Evolutionary conservation across 768 basidiomycete genomes (phyloP).

Genomic region (Calvatia gigantea): DNA sequence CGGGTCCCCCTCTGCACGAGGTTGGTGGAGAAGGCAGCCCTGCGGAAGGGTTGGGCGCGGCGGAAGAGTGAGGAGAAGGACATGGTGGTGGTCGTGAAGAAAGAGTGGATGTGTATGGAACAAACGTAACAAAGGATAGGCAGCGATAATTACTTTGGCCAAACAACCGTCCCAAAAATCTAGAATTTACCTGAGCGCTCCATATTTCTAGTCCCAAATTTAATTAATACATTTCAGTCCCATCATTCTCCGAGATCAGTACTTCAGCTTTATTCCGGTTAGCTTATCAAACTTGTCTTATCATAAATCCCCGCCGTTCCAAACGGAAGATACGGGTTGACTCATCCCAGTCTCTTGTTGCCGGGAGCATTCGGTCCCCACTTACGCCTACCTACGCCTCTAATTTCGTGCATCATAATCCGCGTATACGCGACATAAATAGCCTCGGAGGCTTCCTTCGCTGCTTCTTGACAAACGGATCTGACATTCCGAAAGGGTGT

Average conservation of each 20-base stretch:
- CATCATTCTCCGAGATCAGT: neutral
- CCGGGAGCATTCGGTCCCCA: neutral
- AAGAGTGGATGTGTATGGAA: conserved; percentile 14
- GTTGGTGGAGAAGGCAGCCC: conserved; percentile 11
- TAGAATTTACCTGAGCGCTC: neutral
- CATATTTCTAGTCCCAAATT: neutral
- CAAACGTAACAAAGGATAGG: neutral
- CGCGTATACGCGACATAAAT: neutral
- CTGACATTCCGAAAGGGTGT: neutral
- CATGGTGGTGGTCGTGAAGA: conserved; percentile 37
- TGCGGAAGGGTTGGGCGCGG: conserved; percentile 26
- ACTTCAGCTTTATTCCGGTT: neutral
- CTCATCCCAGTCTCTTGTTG: neutral
- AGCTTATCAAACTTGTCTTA: neutral
- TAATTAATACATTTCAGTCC: neutral
- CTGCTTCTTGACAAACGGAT: conserved; percentile 6
- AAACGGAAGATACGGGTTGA: neutral
- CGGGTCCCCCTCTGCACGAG: conserved; percentile 16
- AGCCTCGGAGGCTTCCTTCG: neutral
- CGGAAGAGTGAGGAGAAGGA: conserved; percentile 52
- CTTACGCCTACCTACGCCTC: neutral
- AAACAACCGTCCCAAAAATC: neutral
- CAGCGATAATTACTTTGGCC: neutral
- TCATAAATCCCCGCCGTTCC: neutral
- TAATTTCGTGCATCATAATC: neutral